Conservation (phyloP, 106 monocot genomes). For the Apostasia shenzhenica region DNA sequence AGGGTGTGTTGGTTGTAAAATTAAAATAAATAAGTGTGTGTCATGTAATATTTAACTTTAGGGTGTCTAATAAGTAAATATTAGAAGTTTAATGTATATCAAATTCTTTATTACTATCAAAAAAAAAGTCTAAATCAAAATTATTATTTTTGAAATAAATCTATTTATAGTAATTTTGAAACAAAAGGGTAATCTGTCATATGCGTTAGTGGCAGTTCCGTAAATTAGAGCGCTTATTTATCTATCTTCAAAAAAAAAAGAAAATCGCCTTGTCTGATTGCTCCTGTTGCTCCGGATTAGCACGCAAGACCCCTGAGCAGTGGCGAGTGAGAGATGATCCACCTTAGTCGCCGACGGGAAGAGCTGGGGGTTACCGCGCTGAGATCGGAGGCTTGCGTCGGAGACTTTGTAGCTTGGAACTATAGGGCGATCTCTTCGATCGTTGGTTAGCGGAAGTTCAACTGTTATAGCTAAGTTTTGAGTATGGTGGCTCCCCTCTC, state of each 20-base stretch:
- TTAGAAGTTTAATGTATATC: too few species aligned
- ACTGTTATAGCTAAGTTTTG: neutral
- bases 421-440: neutral
- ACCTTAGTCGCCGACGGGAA: neutral
- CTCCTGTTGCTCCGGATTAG: neutral
- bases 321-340: neutral
- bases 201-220: neutral
- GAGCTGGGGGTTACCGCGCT: neutral
- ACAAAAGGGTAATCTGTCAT: neutral
- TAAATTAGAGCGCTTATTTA: neutral
- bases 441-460: neutral
- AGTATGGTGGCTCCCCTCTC: neutral
- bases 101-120: too few species aligned
- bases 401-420: neutral
- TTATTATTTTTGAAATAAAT: too few species aligned
- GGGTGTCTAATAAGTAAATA: too few species aligned
- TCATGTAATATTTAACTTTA: too few species aligned
- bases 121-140: too few species aligned
- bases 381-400: neutral
- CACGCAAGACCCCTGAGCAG: neutral
- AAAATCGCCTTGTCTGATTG: neutral
- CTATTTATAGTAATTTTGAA: too few species aligned
- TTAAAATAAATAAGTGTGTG: too few species aligned
- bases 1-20: too few species aligned
- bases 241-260: neutral